phyloP scores from a whole-genome alignment of 164 flowering plant genomes.

The Pachysandra terminalis region DNA sequence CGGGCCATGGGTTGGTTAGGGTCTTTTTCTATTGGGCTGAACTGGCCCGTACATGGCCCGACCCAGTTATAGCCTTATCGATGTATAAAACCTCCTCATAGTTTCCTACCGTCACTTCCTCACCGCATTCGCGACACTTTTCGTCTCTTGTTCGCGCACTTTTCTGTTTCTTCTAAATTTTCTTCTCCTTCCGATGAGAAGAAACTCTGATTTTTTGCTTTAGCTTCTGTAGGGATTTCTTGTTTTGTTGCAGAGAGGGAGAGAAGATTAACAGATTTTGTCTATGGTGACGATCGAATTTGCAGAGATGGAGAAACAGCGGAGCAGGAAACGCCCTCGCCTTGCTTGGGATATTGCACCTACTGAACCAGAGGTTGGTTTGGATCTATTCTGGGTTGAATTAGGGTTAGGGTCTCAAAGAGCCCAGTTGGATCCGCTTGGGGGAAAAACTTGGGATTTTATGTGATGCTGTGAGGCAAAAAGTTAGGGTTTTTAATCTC shows the following conservation, averaged over 20 bases:
- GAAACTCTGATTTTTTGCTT: background rate
- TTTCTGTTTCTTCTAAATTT: background rate
- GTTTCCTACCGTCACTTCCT: too few species aligned
- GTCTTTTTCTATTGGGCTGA: too few species aligned
- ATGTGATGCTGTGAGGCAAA: slow-evolving; percentile 1
- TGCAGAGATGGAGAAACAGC: slow-evolving; percentile 15
- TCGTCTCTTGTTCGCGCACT: too few species aligned
- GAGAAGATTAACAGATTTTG: background rate
- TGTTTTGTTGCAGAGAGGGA: background rate
- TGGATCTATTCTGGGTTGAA: background rate
- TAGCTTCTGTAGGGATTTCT: background rate
- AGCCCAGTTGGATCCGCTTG: background rate
- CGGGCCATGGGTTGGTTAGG: too few species aligned
- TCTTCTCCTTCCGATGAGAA: background rate
- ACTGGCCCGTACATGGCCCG: too few species aligned
- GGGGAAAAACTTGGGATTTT: slow-evolving; percentile 6
- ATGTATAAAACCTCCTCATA: too few species aligned
- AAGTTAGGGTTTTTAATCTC: slow-evolving; percentile 17
- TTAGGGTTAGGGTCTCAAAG: slow-evolving; percentile 28
- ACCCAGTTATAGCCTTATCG: too few species aligned
- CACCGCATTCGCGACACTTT: too few species aligned
- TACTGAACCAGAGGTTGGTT: slow-evolving; percentile 41
- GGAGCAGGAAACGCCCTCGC: slow-evolving; percentile 55
- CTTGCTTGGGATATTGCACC: slow-evolving; percentile 60
- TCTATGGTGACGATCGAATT: background rate